phyloP scores from a whole-genome alignment of 2,329 filamentous ascomycete species.

The Fusarium pininemorale region DNA sequence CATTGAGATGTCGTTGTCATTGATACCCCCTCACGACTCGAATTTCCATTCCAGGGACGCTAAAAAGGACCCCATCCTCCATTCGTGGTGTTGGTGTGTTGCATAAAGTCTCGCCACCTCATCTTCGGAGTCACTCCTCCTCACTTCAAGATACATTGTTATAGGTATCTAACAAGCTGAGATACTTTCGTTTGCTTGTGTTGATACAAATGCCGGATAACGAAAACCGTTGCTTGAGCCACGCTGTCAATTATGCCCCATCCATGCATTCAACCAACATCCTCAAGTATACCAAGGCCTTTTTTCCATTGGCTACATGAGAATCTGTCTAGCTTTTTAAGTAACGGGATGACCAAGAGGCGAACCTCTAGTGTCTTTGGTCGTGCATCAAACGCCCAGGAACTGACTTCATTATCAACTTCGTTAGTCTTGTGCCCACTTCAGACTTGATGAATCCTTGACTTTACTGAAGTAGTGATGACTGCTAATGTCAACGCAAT shows the following conservation, averaged over 20 bases:
- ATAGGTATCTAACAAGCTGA: neutral
- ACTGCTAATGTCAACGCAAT: neutral
- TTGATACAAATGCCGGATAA: neutral
- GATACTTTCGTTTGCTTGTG: neutral
- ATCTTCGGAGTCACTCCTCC: neutral
- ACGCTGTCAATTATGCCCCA: neutral
- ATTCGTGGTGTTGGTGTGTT: neutral
- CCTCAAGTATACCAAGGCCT: neutral
- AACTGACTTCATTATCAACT: neutral
- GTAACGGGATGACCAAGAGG: conserved; percentile 12
- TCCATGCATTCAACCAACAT: neutral
- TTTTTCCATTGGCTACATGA: neutral
- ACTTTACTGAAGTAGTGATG: neutral
- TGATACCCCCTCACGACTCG: conserved; percentile 11
- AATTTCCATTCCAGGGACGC: conserved; percentile 3
- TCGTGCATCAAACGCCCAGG: conserved; percentile 11
- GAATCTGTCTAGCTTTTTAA: conserved; percentile 11
- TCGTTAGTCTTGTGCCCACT: neutral
- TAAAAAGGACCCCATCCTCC: conserved; percentile 6
- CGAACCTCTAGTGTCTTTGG: neutral
- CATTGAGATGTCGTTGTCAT: conserved; percentile 22
- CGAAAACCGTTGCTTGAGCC: neutral
- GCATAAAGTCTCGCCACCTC: conserved; percentile 2
- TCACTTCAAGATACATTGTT: neutral
- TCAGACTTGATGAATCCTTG: neutral